These are phyloP conservation scores for Phytophthora tentaculata DNA, from an alignment of 352 stramenopile genomes.

Conservation along the genomic window DNA sequence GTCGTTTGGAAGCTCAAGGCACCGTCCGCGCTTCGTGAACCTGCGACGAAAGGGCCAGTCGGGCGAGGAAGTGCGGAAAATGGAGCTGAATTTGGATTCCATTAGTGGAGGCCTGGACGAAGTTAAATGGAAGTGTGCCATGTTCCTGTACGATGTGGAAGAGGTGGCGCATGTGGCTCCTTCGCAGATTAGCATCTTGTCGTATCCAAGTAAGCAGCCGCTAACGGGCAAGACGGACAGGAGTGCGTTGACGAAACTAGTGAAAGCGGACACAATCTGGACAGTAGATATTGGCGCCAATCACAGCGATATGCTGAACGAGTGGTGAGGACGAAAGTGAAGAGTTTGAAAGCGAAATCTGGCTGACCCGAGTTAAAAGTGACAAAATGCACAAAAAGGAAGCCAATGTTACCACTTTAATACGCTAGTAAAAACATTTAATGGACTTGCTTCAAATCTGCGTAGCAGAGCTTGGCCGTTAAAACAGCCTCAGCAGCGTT, in stretches of 20 bases:
- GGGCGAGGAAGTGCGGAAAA: conserved; percentile 70
- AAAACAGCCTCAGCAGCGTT: too few relatives aligned
- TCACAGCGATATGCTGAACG: conserved; percentile 67
- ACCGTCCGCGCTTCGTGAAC: conserved; percentile 57
- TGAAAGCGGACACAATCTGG: conserved; percentile 81
- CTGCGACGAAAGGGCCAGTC: conserved; percentile 75
- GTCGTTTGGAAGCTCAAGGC: conserved; percentile 64
- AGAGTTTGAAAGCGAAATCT: conserved; percentile 8
- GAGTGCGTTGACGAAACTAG: conserved; percentile 75
- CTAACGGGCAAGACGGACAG: conserved; percentile 69
- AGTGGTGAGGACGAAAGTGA: conserved; percentile 45
- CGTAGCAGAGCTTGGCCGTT: not conserved
- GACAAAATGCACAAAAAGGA: conserved; percentile 17
- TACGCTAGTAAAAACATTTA: not conserved
- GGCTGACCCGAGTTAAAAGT: not conserved
- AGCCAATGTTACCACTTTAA: conserved; percentile 2
- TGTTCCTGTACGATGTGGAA: conserved; percentile 85
- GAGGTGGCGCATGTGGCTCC: conserved; percentile 80
- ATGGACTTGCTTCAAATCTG: too few relatives aligned
- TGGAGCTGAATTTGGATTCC: conserved; percentile 83
- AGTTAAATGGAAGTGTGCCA: conserved; percentile 87
- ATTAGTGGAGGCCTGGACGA: conserved; percentile 86
- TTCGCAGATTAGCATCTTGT: conserved; percentile 80
- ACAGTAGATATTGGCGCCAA: conserved; percentile 84
- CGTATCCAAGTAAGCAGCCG: conserved; percentile 74